Conservation (phyloP, 305 asterid genomes). For the Fraxinus xanthoxyloides region DNA sequence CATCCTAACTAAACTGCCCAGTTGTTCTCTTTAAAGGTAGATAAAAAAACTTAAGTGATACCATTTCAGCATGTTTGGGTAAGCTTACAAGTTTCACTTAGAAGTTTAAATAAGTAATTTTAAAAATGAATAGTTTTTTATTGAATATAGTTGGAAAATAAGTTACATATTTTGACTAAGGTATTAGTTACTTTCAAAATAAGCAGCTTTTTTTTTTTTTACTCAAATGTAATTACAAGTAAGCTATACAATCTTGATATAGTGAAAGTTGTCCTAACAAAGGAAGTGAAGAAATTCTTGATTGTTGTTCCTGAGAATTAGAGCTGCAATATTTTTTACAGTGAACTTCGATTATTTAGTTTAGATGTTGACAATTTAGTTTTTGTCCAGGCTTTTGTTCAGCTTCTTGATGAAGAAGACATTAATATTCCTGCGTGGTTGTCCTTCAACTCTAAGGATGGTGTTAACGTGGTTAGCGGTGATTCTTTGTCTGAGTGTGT, state of each 20-base stretch:
- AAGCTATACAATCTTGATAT: not conserved
- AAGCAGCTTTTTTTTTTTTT: not conserved
- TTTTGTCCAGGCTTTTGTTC: conserved; percentile 65
- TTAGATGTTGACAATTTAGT: conserved; percentile 26
- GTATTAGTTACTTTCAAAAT: not conserved
- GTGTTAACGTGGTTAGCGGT: conserved; percentile 81
- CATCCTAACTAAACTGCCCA: not conserved
- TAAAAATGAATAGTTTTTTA: not conserved
- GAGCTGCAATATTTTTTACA: not conserved
- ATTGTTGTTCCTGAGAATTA: not conserved
- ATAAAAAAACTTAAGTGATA: not conserved
- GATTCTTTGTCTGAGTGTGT: conserved; percentile 79
- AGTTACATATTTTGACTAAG: not conserved
- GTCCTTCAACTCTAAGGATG: conserved; percentile 93
- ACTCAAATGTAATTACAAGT: not conserved
- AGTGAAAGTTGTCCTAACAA: not conserved
- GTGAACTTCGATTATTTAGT: not conserved
- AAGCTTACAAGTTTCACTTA: not conserved
- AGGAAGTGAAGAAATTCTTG: not conserved
- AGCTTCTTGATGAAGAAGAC: conserved; percentile 83
- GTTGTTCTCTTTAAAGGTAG: conserved; percentile 1
- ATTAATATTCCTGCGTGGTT: conserved; percentile 86
- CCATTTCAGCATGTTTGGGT: not conserved
- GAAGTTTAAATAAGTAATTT: not conserved
- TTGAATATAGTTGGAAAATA: not conserved